phyloP scores from a whole-genome alignment of 805 yeast genomes.

The Wickerhamiella slavikovae region DNA sequence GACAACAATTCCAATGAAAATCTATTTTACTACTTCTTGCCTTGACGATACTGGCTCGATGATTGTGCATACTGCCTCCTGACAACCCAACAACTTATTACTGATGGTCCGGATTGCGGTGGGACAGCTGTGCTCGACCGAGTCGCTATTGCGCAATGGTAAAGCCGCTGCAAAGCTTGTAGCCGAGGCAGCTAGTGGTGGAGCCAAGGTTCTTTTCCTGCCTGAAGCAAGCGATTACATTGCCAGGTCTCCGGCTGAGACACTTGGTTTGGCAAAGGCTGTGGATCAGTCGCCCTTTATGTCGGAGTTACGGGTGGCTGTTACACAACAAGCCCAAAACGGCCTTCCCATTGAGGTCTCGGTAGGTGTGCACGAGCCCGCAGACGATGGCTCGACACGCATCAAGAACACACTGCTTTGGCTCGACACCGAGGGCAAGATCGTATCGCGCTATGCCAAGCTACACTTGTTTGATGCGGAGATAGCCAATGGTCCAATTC shows the following conservation, averaged over 20 bases:
- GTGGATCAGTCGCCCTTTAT: constrained; percentile 24
- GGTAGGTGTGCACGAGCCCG: constrained; percentile 80
- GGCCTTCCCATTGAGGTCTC: constrained; percentile 33
- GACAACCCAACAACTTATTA: too few relatives aligned
- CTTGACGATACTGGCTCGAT: too few relatives aligned
- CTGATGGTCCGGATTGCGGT: too few relatives aligned
- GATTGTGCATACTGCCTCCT: too few relatives aligned
- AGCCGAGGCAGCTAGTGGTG: constrained; percentile 34
- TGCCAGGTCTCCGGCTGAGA: constrained; percentile 46
- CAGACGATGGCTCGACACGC: constrained; percentile 21
- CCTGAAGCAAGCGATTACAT: constrained; percentile 92
- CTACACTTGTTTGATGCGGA: constrained; percentile 80
- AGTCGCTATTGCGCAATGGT: constrained; percentile 40
- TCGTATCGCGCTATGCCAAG: constrained; percentile 57
- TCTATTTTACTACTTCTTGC: too few relatives aligned
- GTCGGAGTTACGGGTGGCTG: constrained; percentile 25
- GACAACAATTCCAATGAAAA: too few relatives aligned
- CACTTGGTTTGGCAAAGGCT: constrained; percentile 34
- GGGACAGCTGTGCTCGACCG: constrained; percentile 69
- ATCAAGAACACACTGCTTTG: constrained; percentile 59
- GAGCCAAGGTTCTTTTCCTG: constrained; percentile 53
- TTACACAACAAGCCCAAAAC: constrained; percentile 20
- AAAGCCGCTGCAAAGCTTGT: constrained; percentile 37
- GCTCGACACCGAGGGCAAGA: constrained; percentile 42
- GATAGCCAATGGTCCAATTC: constrained; percentile 56